Evolutionary conservation across 1,139 yeast genomes (phyloP), one percentile per base, ranked within the genome.

Genomic region (Ashbya aceris): DNA sequence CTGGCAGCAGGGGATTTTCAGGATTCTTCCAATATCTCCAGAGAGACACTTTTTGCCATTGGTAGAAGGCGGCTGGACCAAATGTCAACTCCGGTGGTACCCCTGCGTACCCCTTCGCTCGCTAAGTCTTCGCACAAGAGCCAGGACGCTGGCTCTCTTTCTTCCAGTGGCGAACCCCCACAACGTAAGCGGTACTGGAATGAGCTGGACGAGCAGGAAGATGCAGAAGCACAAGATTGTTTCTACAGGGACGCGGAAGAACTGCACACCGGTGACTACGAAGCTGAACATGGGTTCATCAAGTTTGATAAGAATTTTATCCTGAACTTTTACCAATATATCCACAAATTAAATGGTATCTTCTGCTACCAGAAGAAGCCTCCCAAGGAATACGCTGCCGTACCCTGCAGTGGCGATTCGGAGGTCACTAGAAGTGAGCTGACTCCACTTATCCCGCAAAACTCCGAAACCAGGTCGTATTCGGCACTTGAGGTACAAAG

Each of bases 131-230:
- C 31, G 11, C 13, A 29, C 13, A 29, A n/a, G 13, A 29, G 31
- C 31, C 13, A n/a, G 31, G 13, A 29, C 5, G 31, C 31, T 6
- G 5, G 7, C 5, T 11, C 13, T 5, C 13, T 6, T 11, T n/a
- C 13, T 11, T 17, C 23, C 23, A 17, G 23, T 17, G 23, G 23
- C 58, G 37, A 46, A 41, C 4, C 47, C 53, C 29, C 70, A 71
- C 3, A 43, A 49, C 4, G 65, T 38, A 63, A 69, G 12, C 64
- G 82, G 39, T 79, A 79, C 54, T 79, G 86, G 86, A 79, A 79
- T 55, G 86, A 79, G 58, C 79, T 79, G 55, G 86, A 79, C 53
- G 73, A 79, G 51, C 81, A 78, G 1, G 78, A 76, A 30, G 77
- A 72, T 26, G 71, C 65, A 27, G 67, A 58, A 14, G 65, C 48